These are phyloP conservation scores for Thelonectria discophora DNA, from an alignment of 2,329 filamentous ascomycete genomes.

Conservation along the genomic window DNA sequence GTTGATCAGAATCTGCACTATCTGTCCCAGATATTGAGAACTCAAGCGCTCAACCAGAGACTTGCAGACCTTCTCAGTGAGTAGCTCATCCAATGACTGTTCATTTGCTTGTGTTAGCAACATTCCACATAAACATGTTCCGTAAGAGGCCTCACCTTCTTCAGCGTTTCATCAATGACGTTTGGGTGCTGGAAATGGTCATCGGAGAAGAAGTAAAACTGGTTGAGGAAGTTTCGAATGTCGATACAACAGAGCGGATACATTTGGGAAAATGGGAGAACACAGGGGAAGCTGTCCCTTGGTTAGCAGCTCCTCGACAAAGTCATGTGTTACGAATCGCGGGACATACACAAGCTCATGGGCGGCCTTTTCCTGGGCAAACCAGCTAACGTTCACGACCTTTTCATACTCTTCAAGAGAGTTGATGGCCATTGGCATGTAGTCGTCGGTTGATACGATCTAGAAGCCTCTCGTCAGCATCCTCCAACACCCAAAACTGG, in stretches of 20 bases:
- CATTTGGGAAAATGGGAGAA: slow-evolving; percentile 99
- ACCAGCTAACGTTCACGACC: slow-evolving; percentile 96
- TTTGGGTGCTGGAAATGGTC: slow-evolving; percentile 93
- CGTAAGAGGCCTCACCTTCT: slow-evolving; percentile 62
- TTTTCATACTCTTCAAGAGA: slow-evolving; percentile 92
- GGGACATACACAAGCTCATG: slow-evolving; percentile 75
- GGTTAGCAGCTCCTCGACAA: slow-evolving; percentile 16
- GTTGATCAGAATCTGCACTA: slow-evolving; percentile 98
- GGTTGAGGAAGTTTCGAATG: slow-evolving; percentile 95
- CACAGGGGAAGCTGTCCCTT: slow-evolving; percentile 78
- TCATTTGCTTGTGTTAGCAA: slow-evolving; percentile 25
- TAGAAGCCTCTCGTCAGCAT: slow-evolving; percentile 41
- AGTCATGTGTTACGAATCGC: neutral
- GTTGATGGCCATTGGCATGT: slow-evolving; percentile 99
- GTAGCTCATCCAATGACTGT: slow-evolving; percentile 90
- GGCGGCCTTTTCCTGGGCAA: slow-evolving; percentile 79
- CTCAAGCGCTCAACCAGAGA: slow-evolving; percentile 86
- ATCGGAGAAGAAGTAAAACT: slow-evolving; percentile 97
- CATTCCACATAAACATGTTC: rapidly evolving
- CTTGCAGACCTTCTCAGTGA: slow-evolving; percentile 90
- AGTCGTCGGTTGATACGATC: slow-evolving; percentile 91
- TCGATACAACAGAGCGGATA: slow-evolving; percentile 98
- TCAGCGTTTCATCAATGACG: slow-evolving; percentile 90
- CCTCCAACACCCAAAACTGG: neutral
- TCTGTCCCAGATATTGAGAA: slow-evolving; percentile 95